Percentiles rank a stretch among this genome's conserved stretches.
These are phyloP conservation scores for Schizosaccharomyces versatilis DNA, from an alignment of 1,139 yeast genomes.

Conservation along the genomic window DNA sequence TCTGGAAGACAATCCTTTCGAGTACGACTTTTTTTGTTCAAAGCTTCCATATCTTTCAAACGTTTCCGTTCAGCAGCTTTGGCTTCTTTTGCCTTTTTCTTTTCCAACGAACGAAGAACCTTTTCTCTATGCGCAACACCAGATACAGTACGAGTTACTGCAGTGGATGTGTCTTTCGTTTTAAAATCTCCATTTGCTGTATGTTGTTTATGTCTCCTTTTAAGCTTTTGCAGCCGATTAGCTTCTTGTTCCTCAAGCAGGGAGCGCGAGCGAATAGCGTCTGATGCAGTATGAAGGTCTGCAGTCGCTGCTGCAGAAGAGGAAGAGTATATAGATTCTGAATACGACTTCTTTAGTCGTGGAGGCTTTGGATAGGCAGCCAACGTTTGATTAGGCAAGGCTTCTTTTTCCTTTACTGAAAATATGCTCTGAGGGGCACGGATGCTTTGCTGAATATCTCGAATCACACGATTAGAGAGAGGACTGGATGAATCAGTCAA, in stretches of 20 bases:
- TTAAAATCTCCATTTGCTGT: not conserved
- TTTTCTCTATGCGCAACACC: not conserved
- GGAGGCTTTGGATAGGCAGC: no score
- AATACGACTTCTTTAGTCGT: no score
- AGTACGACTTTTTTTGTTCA: not conserved
- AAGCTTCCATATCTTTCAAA: not conserved
- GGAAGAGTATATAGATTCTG: no score
- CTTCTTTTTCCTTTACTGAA: no score
- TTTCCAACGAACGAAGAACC: not conserved
- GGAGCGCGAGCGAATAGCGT: not conserved
- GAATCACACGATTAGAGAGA: no score
- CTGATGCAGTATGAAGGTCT: not conserved
- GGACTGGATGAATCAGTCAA: not conserved
- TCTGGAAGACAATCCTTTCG: not conserved
- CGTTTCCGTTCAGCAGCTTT: not conserved
- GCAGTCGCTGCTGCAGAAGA: no score
- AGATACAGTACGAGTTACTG: not conserved
- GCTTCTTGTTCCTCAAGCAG: not conserved
- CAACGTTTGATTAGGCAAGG: no score
- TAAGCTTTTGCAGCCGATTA: not conserved
- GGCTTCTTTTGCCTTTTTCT: not conserved
- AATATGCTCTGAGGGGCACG: no score
- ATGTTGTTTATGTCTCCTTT: not conserved
- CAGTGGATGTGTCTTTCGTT: not conserved
- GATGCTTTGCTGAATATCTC: no score